Evolutionary conservation across 108 stramenopile genomes (phyloP), one percentile per base, ranked within the genome.

Genomic region (Stephanodiscus minutulus): DNA sequence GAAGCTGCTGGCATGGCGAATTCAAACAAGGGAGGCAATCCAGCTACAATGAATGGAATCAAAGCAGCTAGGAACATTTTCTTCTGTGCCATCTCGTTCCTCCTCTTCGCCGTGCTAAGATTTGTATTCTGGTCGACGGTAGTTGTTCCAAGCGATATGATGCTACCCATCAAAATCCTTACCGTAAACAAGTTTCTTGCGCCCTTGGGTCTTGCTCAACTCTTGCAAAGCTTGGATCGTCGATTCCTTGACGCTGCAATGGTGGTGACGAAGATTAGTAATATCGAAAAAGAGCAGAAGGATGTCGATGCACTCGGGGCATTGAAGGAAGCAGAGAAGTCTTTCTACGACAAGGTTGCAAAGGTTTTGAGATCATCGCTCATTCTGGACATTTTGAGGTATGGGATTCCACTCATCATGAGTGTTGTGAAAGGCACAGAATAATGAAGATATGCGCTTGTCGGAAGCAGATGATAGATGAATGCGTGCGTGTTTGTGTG

Each of bases 171-270:
- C 55, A 56, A 56, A 21, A 56, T 56, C 29, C 1, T 56, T 0
- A 25, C 12, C 27, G 18, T 56, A 1, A 56, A 56, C 55, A 56
- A 56, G 20, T 56, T 56, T 20, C 18, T 56, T 18, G 20, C 20
- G 55, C 55, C 55, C 13, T 20, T 56, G 13, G 55, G 15, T 28
- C 55, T 56, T 56, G 12, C 55, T 56, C 8, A 56, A 21, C 55
- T 56, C 20, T 56, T 56, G 55, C 13, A 56, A 15, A 56, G 55
- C 20, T 56, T 56, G 20, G 55, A 56, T 21, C 55, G 55, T 20
- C 55, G 20, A 20, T 56, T 56, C 18, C 55, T 56, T 56, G 55
- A 56, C 20, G 55, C 55, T 56, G 29, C 55, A 20, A 56, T 56
- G 13, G 18, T 28, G 18, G 55, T 56, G 55, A 56, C 55, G 27